Conservation (phyloP, 2,329 filamentous ascomycete genomes). For the Apiospora rasikravindrae region DNA sequence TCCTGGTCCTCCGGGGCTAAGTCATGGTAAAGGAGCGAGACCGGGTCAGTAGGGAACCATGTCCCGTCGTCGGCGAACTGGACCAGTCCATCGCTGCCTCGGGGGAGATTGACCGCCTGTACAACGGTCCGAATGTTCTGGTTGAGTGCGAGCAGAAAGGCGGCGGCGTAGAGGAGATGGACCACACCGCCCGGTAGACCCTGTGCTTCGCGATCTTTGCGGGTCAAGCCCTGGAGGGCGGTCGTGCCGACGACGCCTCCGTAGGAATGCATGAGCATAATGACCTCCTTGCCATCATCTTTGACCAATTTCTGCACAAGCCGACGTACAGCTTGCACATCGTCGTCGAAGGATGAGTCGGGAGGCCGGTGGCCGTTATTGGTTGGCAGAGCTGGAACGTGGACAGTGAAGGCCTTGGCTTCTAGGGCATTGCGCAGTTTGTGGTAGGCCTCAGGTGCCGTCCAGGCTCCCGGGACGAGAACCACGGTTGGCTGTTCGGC, state of each 20-base stretch:
- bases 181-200: conserved; percentile 46
- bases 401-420: conserved; percentile 12
- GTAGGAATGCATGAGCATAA: conserved; percentile 35
- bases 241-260: conserved; percentile 36
- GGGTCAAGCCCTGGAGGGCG: conserved; percentile 40
- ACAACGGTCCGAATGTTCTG: background rate
- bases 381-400: conserved; percentile 18
- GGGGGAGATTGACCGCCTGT: background rate
- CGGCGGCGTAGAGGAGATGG: conserved; percentile 38
- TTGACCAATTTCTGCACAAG: background rate
- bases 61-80: background rate
- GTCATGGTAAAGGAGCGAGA: background rate
- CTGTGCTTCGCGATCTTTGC: conserved; percentile 38
- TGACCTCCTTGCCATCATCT: conserved; percentile 22
- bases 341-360: conserved; percentile 15
- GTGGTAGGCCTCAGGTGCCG: background rate
- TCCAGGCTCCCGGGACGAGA: background rate
- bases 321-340: background rate
- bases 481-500: too few species aligned
- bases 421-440: background rate
- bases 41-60: background rate
- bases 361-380: conserved; percentile 23
- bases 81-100: background rate
- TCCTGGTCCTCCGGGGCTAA: conserved; percentile 17
- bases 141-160: conserved; percentile 26